These are phyloP conservation scores for Sordaria brevicollis DNA, from an alignment of 495 filamentous ascomycete genomes.

Conservation along the genomic window DNA sequence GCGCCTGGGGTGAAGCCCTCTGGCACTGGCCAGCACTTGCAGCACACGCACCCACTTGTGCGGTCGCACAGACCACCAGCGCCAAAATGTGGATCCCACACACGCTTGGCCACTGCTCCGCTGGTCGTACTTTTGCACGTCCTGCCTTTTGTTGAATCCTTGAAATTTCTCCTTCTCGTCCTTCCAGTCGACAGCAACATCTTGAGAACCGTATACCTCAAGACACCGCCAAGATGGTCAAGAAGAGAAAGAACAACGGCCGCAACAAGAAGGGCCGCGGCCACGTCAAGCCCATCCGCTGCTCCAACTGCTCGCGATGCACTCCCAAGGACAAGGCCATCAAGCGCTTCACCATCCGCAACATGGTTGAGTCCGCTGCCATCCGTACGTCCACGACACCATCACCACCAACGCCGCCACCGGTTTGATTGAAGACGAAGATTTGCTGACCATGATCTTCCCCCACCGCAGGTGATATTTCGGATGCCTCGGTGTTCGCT, in stretches of 20 bases:
- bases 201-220: slow-evolving; percentile 26
- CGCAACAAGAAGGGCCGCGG: slow-evolving; percentile 99
- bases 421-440: neutral
- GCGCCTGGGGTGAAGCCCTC: neutral
- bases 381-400: slow-evolving; percentile 68
- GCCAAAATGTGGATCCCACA: slow-evolving; percentile 4
- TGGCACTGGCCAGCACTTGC: neutral
- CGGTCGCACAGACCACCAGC: neutral
- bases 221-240: slow-evolving; percentile 88
- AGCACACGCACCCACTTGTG: neutral
- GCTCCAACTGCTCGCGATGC: slow-evolving; percentile 99
- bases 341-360: slow-evolving; percentile 99
- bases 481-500: slow-evolving; percentile 95
- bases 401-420: neutral
- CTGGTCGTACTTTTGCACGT: neutral
- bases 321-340: slow-evolving; percentile 99
- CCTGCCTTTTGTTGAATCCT: slow-evolving; percentile 14
- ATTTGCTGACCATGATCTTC: slow-evolving; percentile 7
- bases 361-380: slow-evolving; percentile 99
- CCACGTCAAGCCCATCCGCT: slow-evolving; percentile 98
- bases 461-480: slow-evolving; percentile 84
- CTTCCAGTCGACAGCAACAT: slow-evolving; percentile 20
- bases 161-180: slow-evolving; percentile 6
- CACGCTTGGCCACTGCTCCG: slow-evolving; percentile 6
- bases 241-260: slow-evolving; percentile 99